Percentiles rank a stretch among this genome's conserved stretches.
These are phyloP conservation scores for Suaeda aralocaspica DNA, from an alignment of 148 eudicot genomes.

Conservation along the genomic window DNA sequence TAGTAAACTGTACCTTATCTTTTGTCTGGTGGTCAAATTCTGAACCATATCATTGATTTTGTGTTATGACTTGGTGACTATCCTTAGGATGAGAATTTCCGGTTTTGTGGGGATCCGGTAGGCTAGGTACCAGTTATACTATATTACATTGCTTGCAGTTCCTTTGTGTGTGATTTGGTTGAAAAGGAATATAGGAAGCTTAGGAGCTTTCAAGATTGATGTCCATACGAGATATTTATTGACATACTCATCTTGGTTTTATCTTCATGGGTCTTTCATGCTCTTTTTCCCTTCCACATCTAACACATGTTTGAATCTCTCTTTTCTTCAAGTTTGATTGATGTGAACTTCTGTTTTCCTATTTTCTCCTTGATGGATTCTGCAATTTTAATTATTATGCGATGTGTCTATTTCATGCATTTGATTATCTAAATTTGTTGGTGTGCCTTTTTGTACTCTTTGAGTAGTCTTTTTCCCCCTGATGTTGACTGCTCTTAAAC, in stretches of 20 bases:
- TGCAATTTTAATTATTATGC: not conserved
- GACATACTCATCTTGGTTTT: not conserved
- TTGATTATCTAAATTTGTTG: not conserved
- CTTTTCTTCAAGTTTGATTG: not conserved
- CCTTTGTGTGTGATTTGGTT: not conserved
- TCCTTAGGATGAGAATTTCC: too few species aligned
- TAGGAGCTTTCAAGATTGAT: not conserved
- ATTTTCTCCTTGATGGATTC: not conserved
- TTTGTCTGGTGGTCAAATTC: too few species aligned
- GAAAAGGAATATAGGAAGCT: not conserved
- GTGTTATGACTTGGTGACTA: too few species aligned
- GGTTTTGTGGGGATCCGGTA: too few species aligned
- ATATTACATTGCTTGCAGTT: not conserved
- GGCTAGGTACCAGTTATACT: too few species aligned
- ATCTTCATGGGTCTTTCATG: not conserved
- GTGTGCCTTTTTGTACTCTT: too few species aligned
- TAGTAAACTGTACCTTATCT: too few species aligned
- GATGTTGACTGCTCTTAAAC: not conserved
- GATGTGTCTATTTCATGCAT: not conserved
- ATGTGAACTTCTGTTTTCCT: not conserved
- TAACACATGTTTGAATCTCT: not conserved
- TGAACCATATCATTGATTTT: too few species aligned
- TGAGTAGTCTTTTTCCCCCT: not conserved
- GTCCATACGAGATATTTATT: not conserved
- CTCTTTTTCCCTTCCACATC: not conserved